phyloP scores from a whole-genome alignment of 2,329 filamentous ascomycete species.

The Colletotrichum acutatum region DNA sequence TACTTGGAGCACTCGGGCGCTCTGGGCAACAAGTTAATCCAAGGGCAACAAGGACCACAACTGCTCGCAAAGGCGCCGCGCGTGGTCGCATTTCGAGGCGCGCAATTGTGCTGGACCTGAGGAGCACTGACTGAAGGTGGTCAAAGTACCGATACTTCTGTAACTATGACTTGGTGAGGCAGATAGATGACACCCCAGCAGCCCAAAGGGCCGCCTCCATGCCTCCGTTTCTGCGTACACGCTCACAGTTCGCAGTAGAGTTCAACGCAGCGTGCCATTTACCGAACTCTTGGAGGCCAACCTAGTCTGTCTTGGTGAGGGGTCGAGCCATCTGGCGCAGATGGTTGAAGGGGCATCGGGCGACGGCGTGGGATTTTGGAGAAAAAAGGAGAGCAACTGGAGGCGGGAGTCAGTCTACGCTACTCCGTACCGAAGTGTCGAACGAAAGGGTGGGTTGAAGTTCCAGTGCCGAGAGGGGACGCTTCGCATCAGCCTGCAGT shows the following conservation, averaged over 20 bases:
- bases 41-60: constrained; percentile 6
- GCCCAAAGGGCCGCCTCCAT: constrained; percentile 15
- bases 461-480: constrained; percentile 4
- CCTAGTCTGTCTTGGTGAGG: constrained; percentile 16
- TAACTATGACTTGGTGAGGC: constrained; percentile 15
- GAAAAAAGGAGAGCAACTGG: constrained; percentile 1
- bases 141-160: constrained; percentile 32
- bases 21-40: constrained; percentile 10
- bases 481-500: constrained; percentile 1
- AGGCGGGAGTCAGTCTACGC: neutral
- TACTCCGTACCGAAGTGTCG: neutral
- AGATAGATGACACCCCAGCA: constrained; percentile 30
- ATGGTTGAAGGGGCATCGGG: neutral
- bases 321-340: constrained; percentile 2
- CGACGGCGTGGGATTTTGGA: neutral
- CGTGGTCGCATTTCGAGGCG: constrained; percentile 22
- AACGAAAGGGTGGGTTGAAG: neutral
- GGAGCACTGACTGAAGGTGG: constrained; percentile 6
- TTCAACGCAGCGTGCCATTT: constrained; percentile 27
- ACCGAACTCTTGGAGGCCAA: constrained; percentile 19
- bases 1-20: constrained; percentile 6
- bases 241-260: neutral
- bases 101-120: constrained; percentile 9
- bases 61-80: constrained; percentile 12
- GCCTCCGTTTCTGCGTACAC: constrained; percentile 4